These are phyloP conservation scores for Beauveria varroae DNA, from an alignment of 2,329 filamentous ascomycete species.

Conservation along the genomic window DNA sequence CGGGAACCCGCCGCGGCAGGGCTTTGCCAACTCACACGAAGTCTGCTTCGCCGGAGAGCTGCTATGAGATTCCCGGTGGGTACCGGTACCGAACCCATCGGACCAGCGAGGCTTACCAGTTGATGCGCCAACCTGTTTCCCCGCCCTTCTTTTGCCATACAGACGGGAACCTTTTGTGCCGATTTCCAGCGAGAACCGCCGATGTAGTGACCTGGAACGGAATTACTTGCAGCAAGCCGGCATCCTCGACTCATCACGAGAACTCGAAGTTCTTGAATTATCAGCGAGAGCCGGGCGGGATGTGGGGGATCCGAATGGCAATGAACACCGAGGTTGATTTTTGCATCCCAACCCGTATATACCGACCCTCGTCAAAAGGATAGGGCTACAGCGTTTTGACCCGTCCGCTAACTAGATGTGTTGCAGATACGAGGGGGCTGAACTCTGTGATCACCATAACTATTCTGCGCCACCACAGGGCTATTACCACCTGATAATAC, in stretches of 20 bases:
- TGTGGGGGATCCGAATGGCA: background rate
- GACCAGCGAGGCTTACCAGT: constrained; percentile 11
- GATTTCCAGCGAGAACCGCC: constrained; percentile 7
- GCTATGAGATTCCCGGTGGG: constrained; percentile 11
- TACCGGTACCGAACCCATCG: constrained; percentile 11
- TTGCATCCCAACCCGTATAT: no score
- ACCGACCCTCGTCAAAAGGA: no score
- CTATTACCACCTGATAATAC: background rate
- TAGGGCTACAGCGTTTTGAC: no score
- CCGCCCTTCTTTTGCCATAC: constrained; percentile 12
- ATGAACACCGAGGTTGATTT: no score
- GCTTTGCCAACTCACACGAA: constrained; percentile 9
- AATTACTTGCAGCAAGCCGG: no score
- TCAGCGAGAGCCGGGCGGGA: background rate
- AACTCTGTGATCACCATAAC: background rate
- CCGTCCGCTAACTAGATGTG: no score
- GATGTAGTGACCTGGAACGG: no score
- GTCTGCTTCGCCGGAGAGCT: constrained; percentile 12
- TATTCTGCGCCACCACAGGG: no score
- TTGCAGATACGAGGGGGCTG: background rate
- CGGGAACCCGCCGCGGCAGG: constrained; percentile 11
- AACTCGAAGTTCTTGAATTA: no score
- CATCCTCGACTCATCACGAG: no score
- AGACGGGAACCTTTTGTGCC: constrained; percentile 11
- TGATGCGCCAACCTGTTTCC: constrained; percentile 12